Base-by-base conservation (phyloP, 1,139 yeast species). In the Geotrichum reessii region DNA sequence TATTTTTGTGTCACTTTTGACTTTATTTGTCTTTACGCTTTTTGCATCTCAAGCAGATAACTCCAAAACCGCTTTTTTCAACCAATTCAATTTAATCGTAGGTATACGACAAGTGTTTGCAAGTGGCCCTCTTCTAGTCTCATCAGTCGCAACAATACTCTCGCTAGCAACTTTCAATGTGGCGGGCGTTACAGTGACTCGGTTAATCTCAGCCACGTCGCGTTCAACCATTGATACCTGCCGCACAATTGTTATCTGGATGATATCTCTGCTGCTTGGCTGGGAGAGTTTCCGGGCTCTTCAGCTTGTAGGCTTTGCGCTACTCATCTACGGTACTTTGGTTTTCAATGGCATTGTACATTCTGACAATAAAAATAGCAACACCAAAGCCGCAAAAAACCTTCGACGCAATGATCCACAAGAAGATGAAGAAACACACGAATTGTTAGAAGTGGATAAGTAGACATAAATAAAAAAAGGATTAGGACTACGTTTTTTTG, bases 191-290 rank as follows among this genome's bases (percentile, higher is more conserved):
- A 79, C 89, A 3, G 76, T 88, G 50, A 88, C 95, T 2, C 79
- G 81, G 57, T 73, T 75, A 56, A 71, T 87, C 57, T 84, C 87
- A 56, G 95, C 95, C 46, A 87, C 95, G 0, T 79, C 93, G 1
- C 78, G 95, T 67, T 83, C 92, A 21, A 88, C 95, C 1, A 81
- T 88, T 52, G 95, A 88, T 68, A 85, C 92, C 0, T 85, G 89
- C 63, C 78, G 95, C 65, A 87, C 95, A 0, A 73, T 87, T 49
- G 74, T 86, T 49, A 92, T 88, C 21, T 88, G 95, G 95, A 55
- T 84, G 0, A 79, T 86, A 14, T 89, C 95, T 0, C 74, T 87
- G 58, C 58, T 73, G 17, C 69, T 87, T 65, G 95, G 95, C 2
- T 88, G 95, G 95, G 95, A 88, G 71, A 66, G 76, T 0, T 87